phyloP scores from a whole-genome alignment of 768 basidiomycete species.

The Calocybe indica region DNA sequence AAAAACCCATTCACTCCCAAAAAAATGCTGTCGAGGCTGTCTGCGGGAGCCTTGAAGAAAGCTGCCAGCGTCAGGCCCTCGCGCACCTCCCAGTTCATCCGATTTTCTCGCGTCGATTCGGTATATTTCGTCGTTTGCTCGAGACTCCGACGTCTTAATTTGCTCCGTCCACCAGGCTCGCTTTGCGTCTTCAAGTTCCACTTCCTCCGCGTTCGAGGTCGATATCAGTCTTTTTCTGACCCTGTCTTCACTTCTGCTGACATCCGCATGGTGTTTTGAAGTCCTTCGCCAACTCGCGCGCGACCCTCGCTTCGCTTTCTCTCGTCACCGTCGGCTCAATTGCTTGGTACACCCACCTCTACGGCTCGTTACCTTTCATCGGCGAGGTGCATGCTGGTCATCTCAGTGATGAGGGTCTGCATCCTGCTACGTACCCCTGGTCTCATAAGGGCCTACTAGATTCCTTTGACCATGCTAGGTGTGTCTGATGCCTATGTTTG shows the following conservation, averaged over 20 bases:
- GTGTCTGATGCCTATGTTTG: constrained; percentile 22
- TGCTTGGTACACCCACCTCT: constrained; percentile 95
- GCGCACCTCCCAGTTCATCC: constrained; percentile 34
- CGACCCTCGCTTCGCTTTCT: constrained; percentile 70
- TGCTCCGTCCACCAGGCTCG: constrained; percentile 43
- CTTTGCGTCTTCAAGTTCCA: constrained; percentile 61
- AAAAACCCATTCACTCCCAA: constrained; percentile 36
- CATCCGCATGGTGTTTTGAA: constrained; percentile 17
- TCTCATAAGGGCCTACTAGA: constrained; percentile 83
- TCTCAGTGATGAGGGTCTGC: constrained; percentile 90
- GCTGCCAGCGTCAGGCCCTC: constrained; percentile 40
- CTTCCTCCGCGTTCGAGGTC: constrained; percentile 44
- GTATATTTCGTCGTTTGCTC: constrained; percentile 26
- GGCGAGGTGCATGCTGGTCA: constrained; percentile 91
- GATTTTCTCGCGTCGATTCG: constrained; percentile 40
- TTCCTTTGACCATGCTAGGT: constrained; percentile 96
- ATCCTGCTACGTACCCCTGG: constrained; percentile 86
- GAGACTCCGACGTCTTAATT: constrained; percentile 11
- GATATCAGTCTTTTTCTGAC: constrained; percentile 44
- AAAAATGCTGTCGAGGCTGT: constrained; percentile 85
- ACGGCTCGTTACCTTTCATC: constrained; percentile 85
- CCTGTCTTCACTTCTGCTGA: background rate
- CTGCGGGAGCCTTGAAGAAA: constrained; percentile 64
- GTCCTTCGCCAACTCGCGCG: constrained; percentile 66
- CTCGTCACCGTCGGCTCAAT: constrained; percentile 81